These are phyloP conservation scores for Podochytrium sp. DNA, from an alignment of 192 early-diverging fungal species.

Conservation along the genomic window DNA sequence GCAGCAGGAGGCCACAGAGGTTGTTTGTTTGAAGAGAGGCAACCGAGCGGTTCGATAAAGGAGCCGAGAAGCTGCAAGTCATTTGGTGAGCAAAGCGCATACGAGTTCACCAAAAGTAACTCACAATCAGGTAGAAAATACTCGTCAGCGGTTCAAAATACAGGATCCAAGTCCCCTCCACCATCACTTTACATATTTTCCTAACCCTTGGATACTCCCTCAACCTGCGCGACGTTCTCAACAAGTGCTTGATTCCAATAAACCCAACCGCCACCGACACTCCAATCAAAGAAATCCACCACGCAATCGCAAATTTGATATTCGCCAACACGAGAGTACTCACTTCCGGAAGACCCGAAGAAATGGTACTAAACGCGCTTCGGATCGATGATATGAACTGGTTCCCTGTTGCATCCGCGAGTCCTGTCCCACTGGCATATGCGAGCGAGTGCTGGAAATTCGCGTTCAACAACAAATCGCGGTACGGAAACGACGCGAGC, in stretches of 20 bases:
- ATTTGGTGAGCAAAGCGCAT: background rate
- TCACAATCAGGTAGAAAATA: slow-evolving; percentile 36
- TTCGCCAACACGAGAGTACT: slow-evolving; percentile 12
- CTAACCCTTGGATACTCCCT: background rate
- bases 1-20: slow-evolving; percentile 35
- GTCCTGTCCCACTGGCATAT: slow-evolving; percentile 2
- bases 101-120: background rate
- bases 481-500: slow-evolving; percentile 75
- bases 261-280: slow-evolving; percentile 1
- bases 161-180: slow-evolving; percentile 26
- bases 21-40: slow-evolving; percentile 7
- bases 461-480: slow-evolving; percentile 58
- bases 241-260: background rate
- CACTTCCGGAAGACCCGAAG: slow-evolving; percentile 20
- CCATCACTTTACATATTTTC: background rate
- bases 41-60: slow-evolving; percentile 39
- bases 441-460: slow-evolving; percentile 26
- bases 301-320: slow-evolving; percentile 36
- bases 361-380: slow-evolving; percentile 11
- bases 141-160: slow-evolving; percentile 29
- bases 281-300: slow-evolving; percentile 37
- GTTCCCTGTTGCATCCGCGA: slow-evolving; percentile 8
- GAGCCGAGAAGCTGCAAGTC: slow-evolving; percentile 23
- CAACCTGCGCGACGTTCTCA: background rate
- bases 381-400: slow-evolving; percentile 13